Evolutionary conservation across 441 rosid genomes (phyloP).

Genomic region (Euphorbia neoarborescens): DNA sequence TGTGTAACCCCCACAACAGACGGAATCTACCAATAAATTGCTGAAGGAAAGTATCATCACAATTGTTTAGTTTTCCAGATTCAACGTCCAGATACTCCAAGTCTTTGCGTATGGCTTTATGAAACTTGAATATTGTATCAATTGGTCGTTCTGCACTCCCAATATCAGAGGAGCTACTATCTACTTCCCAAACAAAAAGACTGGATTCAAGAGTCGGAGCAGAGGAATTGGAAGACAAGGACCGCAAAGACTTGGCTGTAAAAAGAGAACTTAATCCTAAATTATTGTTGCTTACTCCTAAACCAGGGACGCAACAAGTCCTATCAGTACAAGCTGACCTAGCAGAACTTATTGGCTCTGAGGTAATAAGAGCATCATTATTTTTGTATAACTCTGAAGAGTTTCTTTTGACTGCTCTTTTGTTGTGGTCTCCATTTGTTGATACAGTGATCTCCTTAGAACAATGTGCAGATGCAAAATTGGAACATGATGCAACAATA

Average conservation of each 20-base stretch:
- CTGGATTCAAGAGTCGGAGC: slow-evolving; percentile 57
- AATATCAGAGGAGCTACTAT: slow-evolving; percentile 29
- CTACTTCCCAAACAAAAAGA: slow-evolving; percentile 58
- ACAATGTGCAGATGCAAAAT: slow-evolving; percentile 22
- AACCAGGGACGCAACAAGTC: slow-evolving; percentile 50
- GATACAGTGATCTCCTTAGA: slow-evolving; percentile 20
- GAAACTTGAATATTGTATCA: slow-evolving; percentile 61
- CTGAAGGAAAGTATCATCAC: slow-evolving; percentile 42
- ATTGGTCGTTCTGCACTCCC: slow-evolving; percentile 39
- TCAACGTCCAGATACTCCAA: slow-evolving; percentile 56
- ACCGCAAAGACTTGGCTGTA: slow-evolving; percentile 48
- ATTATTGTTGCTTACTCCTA: slow-evolving; percentile 40
- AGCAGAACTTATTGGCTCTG: slow-evolving; percentile 13
- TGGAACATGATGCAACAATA: slow-evolving; percentile 23
- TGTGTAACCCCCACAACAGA: slow-evolving; percentile 52
- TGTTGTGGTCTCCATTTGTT: slow-evolving; percentile 20
- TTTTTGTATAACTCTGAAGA: slow-evolving; percentile 25
- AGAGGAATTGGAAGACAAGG: slow-evolving; percentile 37
- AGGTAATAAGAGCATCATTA: slow-evolving; percentile 16
- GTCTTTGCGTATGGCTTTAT: slow-evolving; percentile 63
- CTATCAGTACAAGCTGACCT: slow-evolving; percentile 24
- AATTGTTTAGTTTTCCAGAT: slow-evolving; percentile 49
- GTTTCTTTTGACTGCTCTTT: slow-evolving; percentile 32
- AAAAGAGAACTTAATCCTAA: slow-evolving; percentile 44
- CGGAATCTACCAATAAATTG: slow-evolving; percentile 63